A percentile compares a stretch with the other conserved stretches of the same genome.
Evolutionary conservation across 805 yeast species (phyloP).

Genomic region (Isabelozyma rhagii): DNA sequence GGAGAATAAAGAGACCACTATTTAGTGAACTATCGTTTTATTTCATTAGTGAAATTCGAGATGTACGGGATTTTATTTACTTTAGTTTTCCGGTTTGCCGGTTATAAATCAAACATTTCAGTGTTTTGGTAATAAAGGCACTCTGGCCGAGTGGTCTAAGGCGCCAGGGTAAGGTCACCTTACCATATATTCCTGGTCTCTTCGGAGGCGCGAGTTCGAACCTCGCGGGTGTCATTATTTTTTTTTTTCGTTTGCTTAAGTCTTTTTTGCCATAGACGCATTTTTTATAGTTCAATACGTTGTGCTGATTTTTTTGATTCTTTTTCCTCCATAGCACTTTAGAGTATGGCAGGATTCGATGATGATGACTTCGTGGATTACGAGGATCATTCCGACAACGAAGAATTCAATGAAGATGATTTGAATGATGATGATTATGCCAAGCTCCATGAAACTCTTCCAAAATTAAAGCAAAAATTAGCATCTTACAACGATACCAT

Average conservation of each 20-base stretch:
- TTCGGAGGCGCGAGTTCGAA: constrained; percentile 29
- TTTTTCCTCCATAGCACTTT: neutral
- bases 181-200: constrained; percentile 20
- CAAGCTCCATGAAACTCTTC: constrained; percentile 41
- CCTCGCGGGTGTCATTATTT: constrained; percentile 24
- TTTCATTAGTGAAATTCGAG: too few relatives aligned
- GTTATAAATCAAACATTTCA: neutral
- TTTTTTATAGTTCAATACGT: neutral
- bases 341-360: constrained; percentile 11
- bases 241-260: constrained; percentile 2
- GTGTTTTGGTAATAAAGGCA: constrained; percentile 8
- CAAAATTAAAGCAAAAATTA: constrained; percentile 36
- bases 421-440: constrained; percentile 40
- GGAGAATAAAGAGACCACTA: too few relatives aligned
- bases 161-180: constrained; percentile 29
- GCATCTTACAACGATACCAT: constrained; percentile 40
- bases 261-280: neutral
- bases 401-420: constrained; percentile 35
- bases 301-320: neutral
- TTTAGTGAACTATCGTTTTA: too few relatives aligned
- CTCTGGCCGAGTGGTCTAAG: constrained; percentile 30
- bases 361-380: constrained; percentile 24
- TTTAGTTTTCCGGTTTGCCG: too few relatives aligned
- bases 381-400: constrained; percentile 20
- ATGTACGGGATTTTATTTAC: too few relatives aligned